phyloP scores from a whole-genome alignment of 441 rosid species.

The Gossypium laxum region DNA sequence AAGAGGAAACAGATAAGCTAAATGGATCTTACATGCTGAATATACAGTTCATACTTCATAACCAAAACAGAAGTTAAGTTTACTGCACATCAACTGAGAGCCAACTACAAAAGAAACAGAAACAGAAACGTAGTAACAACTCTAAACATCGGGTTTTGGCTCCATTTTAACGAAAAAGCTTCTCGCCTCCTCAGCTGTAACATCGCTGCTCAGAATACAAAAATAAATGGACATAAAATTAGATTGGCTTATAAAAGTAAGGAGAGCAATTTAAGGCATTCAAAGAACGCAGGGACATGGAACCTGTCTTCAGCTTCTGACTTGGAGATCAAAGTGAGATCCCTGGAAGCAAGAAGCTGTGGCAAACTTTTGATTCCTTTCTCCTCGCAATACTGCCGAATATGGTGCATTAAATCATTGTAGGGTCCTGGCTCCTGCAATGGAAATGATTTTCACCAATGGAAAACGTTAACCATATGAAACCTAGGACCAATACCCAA shows the following conservation, averaged over 20 bases:
- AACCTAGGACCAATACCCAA: background rate
- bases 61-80: background rate
- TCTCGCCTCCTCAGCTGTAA: slow-evolving; percentile 48
- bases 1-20: too few species aligned
- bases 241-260: background rate
- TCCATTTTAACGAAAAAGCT: slow-evolving; percentile 35
- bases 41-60: background rate
- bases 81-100: background rate
- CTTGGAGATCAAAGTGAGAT: slow-evolving; percentile 54
- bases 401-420: slow-evolving; percentile 49
- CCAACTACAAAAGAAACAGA: background rate
- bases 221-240: slow-evolving; percentile 7
- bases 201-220: slow-evolving; percentile 40
- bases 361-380: slow-evolving; percentile 32
- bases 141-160: slow-evolving; percentile 24
- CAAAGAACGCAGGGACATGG: background rate
- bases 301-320: slow-evolving; percentile 86
- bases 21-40: background rate
- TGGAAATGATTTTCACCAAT: background rate
- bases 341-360: slow-evolving; percentile 39
- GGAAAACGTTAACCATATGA: background rate
- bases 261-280: background rate
- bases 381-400: slow-evolving; percentile 34
- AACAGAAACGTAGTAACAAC: too few species aligned
- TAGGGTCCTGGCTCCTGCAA: slow-evolving; percentile 73